phyloP scores from a whole-genome alignment of 768 basidiomycete species.

The Phaeolepiota aurea region DNA sequence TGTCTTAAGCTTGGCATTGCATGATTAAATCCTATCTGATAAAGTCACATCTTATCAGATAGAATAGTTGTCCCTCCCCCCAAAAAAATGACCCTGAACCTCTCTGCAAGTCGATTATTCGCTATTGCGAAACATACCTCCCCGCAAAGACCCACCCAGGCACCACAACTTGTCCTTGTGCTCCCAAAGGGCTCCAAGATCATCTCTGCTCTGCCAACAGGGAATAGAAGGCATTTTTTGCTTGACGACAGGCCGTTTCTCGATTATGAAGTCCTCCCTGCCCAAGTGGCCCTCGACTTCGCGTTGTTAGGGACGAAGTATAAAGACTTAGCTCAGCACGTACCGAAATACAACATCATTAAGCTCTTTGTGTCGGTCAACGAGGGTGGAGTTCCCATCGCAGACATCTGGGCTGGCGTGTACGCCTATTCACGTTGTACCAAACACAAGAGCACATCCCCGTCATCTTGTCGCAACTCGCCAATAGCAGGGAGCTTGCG shows the following conservation, averaged over 20 bases:
- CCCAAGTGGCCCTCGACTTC: constrained; percentile 14
- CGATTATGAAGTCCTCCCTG: constrained; percentile 9
- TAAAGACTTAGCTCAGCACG: constrained; percentile 17
- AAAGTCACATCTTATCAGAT: no score
- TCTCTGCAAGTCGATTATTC: constrained; percentile 13
- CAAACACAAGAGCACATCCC: constrained; percentile 33
- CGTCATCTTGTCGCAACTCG: constrained; percentile 19
- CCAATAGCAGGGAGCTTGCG: constrained; percentile 21
- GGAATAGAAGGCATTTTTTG: constrained; percentile 10
- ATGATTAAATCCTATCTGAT: no score
- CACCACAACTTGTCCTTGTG: constrained; percentile 14
- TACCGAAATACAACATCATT: constrained; percentile 18
- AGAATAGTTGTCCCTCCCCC: no score
- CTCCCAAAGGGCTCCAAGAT: constrained; percentile 19
- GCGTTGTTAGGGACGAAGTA: constrained; percentile 18
- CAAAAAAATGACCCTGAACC: no score
- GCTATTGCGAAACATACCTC: constrained; percentile 15
- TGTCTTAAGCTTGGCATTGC: no score
- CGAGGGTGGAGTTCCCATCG: constrained; percentile 12
- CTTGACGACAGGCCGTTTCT: constrained; percentile 14
- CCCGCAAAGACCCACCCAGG: constrained; percentile 4
- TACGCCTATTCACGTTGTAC: constrained; percentile 32
- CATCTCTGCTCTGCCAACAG: constrained; percentile 7
- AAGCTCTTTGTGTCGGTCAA: constrained; percentile 14
- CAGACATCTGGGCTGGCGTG: constrained; percentile 30